Evolutionary conservation across 805 yeast species (phyloP).

Genomic region (Candida sonorensis): DNA sequence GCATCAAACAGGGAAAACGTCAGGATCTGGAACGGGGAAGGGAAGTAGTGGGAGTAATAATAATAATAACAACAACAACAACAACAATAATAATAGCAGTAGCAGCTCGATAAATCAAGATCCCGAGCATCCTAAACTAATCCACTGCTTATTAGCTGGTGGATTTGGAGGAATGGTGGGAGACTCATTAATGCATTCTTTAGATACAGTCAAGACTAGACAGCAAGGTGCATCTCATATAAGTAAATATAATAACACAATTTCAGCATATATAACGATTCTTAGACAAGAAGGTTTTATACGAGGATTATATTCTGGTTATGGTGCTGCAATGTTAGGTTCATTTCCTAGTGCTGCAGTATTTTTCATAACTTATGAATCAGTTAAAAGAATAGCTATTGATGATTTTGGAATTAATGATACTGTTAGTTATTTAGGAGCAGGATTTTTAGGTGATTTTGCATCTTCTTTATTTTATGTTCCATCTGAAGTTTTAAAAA

Average conservation of each 20-base stretch:
- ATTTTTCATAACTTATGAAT: conserved; percentile 90
- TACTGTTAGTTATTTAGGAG: conserved; percentile 68
- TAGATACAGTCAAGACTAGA: conserved; percentile 94
- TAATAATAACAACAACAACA: too few relatives aligned
- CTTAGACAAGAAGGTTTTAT: conserved; percentile 75
- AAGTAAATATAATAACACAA: conserved; percentile 64
- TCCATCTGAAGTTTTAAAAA: conserved; percentile 91
- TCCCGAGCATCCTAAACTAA: conserved; percentile 33
- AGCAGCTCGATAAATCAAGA: too few relatives aligned
- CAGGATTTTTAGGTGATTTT: conserved; percentile 92
- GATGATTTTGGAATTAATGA: conserved; percentile 62
- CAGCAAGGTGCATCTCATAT: conserved; percentile 88
- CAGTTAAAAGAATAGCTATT: conserved; percentile 64
- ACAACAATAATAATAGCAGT: too few relatives aligned
- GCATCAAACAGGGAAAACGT: neutral
- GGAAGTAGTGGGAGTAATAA: too few relatives aligned
- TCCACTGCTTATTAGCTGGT: conserved; percentile 76
- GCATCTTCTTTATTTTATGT: conserved; percentile 86
- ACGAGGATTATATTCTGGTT: conserved; percentile 88
- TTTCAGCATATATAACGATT: conserved; percentile 72
- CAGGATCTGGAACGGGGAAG: conserved; percentile 3
- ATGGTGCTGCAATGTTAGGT: conserved; percentile 86
- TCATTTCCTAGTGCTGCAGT: conserved; percentile 90
- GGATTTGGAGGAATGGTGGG: conserved; percentile 94
- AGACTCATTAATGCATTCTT: conserved; percentile 88